phyloP scores from a whole-genome alignment of 2,329 filamentous ascomycete genomes.

The Fusarium dimerum region DNA sequence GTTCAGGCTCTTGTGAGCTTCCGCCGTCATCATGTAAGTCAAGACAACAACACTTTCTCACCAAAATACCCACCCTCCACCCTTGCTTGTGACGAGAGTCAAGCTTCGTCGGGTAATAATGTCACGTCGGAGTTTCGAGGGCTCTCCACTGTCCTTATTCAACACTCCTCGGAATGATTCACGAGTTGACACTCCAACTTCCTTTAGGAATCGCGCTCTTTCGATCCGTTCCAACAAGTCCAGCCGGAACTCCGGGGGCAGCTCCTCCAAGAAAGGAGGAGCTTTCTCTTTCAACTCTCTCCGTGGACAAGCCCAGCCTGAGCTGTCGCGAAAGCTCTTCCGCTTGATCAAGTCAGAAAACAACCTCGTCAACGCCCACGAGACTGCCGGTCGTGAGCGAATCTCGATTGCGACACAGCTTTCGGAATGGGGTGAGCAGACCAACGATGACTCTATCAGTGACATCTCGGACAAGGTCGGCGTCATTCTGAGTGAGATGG shows the following conservation, averaged over 20 bases:
- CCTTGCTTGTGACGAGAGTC: background rate
- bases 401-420: slow-evolving; percentile 84
- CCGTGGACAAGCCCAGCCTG: slow-evolving; percentile 80
- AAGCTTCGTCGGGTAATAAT: slow-evolving; percentile 19
- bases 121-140: slow-evolving; percentile 37
- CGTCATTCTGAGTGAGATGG: slow-evolving; percentile 87
- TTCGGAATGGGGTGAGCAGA: slow-evolving; percentile 94
- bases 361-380: slow-evolving; percentile 80
- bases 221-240: slow-evolving; percentile 69
- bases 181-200: slow-evolving; percentile 27
- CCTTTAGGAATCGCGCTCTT: slow-evolving; percentile 69
- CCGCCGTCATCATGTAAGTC: slow-evolving; percentile 23
- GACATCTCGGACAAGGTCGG: slow-evolving; percentile 96
- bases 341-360: slow-evolving; percentile 95
- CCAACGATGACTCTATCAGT: slow-evolving; percentile 80
- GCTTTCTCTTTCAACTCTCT: slow-evolving; percentile 86
- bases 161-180: slow-evolving; percentile 20
- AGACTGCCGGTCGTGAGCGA: slow-evolving; percentile 82
- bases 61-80: background rate
- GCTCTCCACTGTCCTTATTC: slow-evolving; percentile 22
- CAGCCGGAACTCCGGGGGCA: slow-evolving; percentile 40
- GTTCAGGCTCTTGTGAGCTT: background rate
- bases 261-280: slow-evolving; percentile 52
- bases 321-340: slow-evolving; percentile 86
- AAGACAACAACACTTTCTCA: background rate